Conservation (phyloP, 305 asterid genomes). For the Vinca major region DNA sequence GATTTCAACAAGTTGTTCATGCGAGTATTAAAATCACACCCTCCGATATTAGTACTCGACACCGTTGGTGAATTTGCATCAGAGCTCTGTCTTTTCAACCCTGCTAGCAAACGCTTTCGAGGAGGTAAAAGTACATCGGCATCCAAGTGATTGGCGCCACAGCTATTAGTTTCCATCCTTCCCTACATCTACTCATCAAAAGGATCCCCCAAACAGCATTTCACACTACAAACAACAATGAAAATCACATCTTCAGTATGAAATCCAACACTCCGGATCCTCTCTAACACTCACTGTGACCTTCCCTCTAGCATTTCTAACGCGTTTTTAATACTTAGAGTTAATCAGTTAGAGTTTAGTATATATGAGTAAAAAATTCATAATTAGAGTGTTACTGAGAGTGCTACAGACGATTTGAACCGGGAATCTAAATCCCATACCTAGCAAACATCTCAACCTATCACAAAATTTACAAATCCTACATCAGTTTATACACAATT, state of each 20-base stretch:
- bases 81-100: constrained; percentile 70
- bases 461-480: constrained; percentile 12
- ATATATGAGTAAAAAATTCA: no score
- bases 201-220: constrained; percentile 26
- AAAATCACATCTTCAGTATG: constrained; percentile 21
- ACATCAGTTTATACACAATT: constrained; percentile 17
- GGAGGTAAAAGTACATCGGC: constrained; percentile 93
- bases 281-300: no score
- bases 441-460: background rate
- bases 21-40: constrained; percentile 32
- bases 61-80: constrained; percentile 50
- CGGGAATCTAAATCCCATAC: constrained; percentile 10
- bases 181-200: constrained; percentile 39
- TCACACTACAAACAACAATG: constrained; percentile 27
- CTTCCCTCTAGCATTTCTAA: no score
- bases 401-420: no score
- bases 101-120: constrained; percentile 88
- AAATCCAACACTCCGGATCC: no score
- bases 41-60: constrained; percentile 25
- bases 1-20: constrained; percentile 37
- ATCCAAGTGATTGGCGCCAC: constrained; percentile 58
- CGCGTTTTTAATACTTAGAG: no score
- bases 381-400: no score
- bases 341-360: no score
- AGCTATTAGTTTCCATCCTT: constrained; percentile 53